phyloP scores from a whole-genome alignment of 768 basidiomycete genomes.

The Tylopilus vinaceipallidus region DNA sequence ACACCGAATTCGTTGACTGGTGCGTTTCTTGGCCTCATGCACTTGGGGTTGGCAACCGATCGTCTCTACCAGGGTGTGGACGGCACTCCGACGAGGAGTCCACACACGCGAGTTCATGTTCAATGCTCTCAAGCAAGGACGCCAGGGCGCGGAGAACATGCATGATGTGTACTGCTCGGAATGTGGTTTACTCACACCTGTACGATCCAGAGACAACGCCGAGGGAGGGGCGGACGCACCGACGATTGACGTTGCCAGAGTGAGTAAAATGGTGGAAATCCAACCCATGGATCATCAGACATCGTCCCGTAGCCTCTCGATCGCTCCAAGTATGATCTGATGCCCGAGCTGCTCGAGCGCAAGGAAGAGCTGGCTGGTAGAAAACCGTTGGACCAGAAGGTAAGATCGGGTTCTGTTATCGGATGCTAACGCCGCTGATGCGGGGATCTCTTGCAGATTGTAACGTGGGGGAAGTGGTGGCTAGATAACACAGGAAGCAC shows the following conservation, averaged over 20 bases:
- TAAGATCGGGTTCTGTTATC: background rate
- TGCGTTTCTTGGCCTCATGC: background rate
- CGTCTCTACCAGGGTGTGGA: conserved; percentile 10
- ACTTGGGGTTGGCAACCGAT: background rate
- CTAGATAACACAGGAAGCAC: conserved; percentile 14
- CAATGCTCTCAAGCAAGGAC: conserved; percentile 11
- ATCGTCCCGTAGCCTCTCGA: conserved; percentile 6
- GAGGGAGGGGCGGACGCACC: conserved; percentile 16
- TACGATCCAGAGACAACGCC: conserved; percentile 13
- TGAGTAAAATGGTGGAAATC: background rate
- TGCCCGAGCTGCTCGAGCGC: conserved; percentile 3
- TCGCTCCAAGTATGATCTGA: conserved; percentile 14
- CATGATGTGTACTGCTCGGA: conserved; percentile 20
- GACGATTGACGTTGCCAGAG: conserved; percentile 6
- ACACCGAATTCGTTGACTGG: conserved; percentile 17
- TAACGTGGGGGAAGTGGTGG: conserved; percentile 12
- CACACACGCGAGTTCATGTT: conserved; percentile 19
- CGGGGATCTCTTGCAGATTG: background rate
- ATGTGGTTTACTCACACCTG: conserved; percentile 11
- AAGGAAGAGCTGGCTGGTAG: background rate
- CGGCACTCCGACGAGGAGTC: conserved; percentile 16
- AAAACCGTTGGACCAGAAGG: background rate
- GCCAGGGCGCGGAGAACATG: conserved; percentile 18
- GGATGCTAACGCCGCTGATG: background rate
- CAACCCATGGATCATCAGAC: background rate